Percentiles rank a stretch among this genome's conserved stretches.
phyloP scores from a whole-genome alignment of 352 stramenopile species.

The Phytophthora constricta region DNA sequence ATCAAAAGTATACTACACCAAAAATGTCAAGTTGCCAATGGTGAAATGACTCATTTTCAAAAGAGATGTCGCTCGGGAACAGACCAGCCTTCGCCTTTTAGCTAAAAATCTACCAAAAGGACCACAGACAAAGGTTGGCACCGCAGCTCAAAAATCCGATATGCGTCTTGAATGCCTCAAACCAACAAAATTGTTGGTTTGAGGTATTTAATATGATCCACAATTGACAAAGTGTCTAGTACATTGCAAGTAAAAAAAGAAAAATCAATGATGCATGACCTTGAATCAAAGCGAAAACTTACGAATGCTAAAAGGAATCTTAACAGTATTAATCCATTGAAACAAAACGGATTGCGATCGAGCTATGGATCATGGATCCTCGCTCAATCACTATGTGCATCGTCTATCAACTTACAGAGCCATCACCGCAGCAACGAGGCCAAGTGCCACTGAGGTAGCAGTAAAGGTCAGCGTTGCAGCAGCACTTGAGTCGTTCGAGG shows the following conservation, averaged over 20 bases:
- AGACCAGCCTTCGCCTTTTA: conserved; percentile 3
- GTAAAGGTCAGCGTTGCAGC: conserved; percentile 21
- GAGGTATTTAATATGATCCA: conserved; percentile 38
- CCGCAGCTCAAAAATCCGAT: conserved; percentile 50
- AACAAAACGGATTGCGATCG: conserved; percentile 31
- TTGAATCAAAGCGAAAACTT: too few species aligned
- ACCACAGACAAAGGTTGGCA: conserved; percentile 44
- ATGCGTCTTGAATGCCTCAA: conserved; percentile 41
- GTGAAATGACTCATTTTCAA: too few species aligned
- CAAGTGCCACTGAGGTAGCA: conserved; percentile 22
- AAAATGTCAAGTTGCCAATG: conserved; percentile 31
- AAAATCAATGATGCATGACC: too few species aligned
- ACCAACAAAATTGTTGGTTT: too few species aligned
- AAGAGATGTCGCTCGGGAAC: conserved; percentile 18
- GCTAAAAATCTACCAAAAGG: conserved; percentile 22
- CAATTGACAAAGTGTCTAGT: conserved; percentile 38
- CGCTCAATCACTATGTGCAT: conserved; percentile 18
- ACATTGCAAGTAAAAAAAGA: conserved; percentile 40
- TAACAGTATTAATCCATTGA: conserved; percentile 31
- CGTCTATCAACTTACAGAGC: conserved; percentile 32
- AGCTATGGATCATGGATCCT: too few species aligned
- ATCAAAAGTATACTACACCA: conserved; percentile 28
- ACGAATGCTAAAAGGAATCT: not conserved
- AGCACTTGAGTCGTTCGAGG: conserved; percentile 4
- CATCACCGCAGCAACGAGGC: conserved; percentile 29